Evolutionary conservation across 2,329 filamentous ascomycete species (phyloP), one percentile per base, ranked within the genome.

Genomic region (Sclerotinia nivalis): DNA sequence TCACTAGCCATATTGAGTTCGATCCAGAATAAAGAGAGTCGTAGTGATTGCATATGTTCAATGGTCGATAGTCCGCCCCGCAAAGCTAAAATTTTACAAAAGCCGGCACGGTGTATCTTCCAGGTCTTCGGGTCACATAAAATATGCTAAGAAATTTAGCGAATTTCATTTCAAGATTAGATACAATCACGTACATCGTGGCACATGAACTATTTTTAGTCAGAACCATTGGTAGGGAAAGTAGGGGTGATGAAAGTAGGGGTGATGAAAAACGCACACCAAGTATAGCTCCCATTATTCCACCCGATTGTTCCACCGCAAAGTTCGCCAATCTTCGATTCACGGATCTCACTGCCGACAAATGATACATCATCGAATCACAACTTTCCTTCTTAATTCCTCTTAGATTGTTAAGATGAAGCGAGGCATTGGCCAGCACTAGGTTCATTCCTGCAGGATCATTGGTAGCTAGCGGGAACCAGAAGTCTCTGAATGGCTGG

Each of bases 21-120:
- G 20, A 67, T 59, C 65, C 65, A 67, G 28, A 67, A 58, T 10
- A 67, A 31, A n/a, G 52, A 58, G 20, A 67, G 65, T 13, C 65
- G 34, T 4, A 67, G 9, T 25, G 12, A 6, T 12, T 15, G 7
- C 1, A 58, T 58, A 8, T 40, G 58, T 15, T 67, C 65, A 25
- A 67, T 67, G 1, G 25, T 47, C 52, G 66, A 60, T 12, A 68
- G 22, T 25, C 66, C 55, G 43, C 66, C 55, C 10, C 66, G 28
- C 34, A 68, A n/a, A 8, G 43, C 10, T 15, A 68, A 49, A 4
- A 68, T 28, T 13, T 43, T 59, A 28, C 45, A 59, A 25, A 68
- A 68, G 34, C 66, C 66, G 4, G 55, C 45, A 18, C 49, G 55
- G 28, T 68, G 66, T 31, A 68, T 61, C 15, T 50, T 47, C 31